Evolutionary conservation across 2,329 filamentous ascomycete genomes (phyloP), one percentile per base, ranked within the genome.

Genomic region (Neofusicoccum laricinum): DNA sequence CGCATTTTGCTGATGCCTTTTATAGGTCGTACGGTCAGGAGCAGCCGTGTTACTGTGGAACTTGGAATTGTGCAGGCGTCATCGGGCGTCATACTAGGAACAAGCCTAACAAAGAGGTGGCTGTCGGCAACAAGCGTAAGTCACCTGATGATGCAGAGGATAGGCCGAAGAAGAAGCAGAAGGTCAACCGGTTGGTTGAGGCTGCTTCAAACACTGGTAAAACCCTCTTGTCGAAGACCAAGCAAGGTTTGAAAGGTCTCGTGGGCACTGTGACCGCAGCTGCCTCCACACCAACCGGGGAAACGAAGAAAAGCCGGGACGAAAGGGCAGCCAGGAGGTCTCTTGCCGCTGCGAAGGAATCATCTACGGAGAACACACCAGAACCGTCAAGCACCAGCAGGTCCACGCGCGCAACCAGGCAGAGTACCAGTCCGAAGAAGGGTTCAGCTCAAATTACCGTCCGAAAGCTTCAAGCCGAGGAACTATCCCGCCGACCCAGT

Each of bases 11-110:
- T 59, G 41, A 53, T 15, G 43, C 30, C 67, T 70, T 51, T 6
- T 6, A 34, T 55, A 77, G 76, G 51, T 73, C 74, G 4, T 76
- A 75, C 41, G 11, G 81, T 81, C 67, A 86, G 86, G 71, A 88
- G 87, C 68, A 89, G 72, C 75, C 82, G 67, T 90, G 87, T 71
- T 84, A 84, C 64, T 90, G 87, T 71, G 87, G 87, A 34, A 81
- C 86, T 8, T 72, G 79, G 8, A 83, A 81, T 40, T 90, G 87
- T 70, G 84, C 87, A 67, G 88, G 87, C 53, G 81, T 87, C 43
- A 77, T 90, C 40, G 86, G 85, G 12, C 84, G 84, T 10, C 82
- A 80, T 61, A 80, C 82, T 4, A 84, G 83, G 70, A 82, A 85
- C 61, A 79, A 78, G 8, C 66, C 67, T 25, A 72, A 76, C 32